Base-by-base conservation (phyloP, 179 eudicot species). In the Actinidia arguta region DNA sequence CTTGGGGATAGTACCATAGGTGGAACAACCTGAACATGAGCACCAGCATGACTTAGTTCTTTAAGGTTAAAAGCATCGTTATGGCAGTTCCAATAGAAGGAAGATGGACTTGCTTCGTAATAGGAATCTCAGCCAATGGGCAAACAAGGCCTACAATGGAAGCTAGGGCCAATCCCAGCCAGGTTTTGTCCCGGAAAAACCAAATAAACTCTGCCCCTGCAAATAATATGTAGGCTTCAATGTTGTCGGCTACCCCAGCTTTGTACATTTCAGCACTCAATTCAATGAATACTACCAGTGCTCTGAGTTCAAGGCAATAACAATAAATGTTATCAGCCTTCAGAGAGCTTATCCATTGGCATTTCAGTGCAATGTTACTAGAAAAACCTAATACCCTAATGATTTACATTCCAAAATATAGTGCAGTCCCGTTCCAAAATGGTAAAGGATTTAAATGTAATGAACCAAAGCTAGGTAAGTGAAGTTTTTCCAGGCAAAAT, bases 1-100 rank as follows among this genome's bases (percentile, higher is more conserved):
- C 92, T 88, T 91, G 91, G 79, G 98, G 98, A 86, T 95, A 94
- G 88, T 92, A 90, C 96, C 98, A 95, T 11, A 95, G 90, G 39
- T 92, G 83, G 67, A 85, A 91, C 50, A 87, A 90, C 82, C 98
- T 94, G 91, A 72, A 73, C 8, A 69, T 42, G 56, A 24, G 78
- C 17, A 36, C 12, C 22, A 27, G 17, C 31, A 52, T 14, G 62
- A 18, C 17, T 73, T 55, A 14, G 6, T 20, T 58, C 6, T 3
- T 76, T 56, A 36, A 20, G n/a, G 64, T 31, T 55, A 56, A 54
- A 75, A 0, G 10, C 36, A 31, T 31, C 36, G 2, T 31, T 31
- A 3, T 54, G 24, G 22, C 22, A 8, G 64, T 31, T 10, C 27
- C 22, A 16, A 16, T 31, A 50, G 13, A 46, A n/a, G 61, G 9